phyloP scores from a whole-genome alignment of 163 green algal genomes.

The Chlorella variabilis region DNA sequence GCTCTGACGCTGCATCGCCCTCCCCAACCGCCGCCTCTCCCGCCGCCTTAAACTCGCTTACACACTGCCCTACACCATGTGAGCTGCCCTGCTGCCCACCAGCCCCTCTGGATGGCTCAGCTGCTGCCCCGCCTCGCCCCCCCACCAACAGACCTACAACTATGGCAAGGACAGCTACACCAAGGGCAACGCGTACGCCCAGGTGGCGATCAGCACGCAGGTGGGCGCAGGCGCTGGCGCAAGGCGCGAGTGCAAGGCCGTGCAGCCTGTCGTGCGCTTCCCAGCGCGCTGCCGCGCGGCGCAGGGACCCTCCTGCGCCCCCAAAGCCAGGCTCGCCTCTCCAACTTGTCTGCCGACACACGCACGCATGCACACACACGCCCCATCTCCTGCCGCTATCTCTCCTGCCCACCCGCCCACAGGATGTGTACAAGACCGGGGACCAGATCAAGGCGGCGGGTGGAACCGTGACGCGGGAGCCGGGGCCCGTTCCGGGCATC shows the following conservation, averaged over 20 bases:
- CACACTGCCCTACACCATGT: too few relatives aligned
- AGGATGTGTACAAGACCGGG: slow-evolving; percentile 93
- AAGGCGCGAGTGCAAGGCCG: not conserved
- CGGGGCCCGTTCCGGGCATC: slow-evolving; percentile 81
- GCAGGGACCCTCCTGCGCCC: too few relatives aligned
- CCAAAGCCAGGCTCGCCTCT: too few relatives aligned
- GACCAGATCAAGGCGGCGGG: slow-evolving; percentile 78
- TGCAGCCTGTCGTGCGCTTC: not conserved
- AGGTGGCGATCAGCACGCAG: slow-evolving; percentile 78
- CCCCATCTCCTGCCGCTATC: not conserved
- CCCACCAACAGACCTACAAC: slow-evolving; percentile 82
- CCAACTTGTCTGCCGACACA: too few relatives aligned
- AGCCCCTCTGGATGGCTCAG: too few relatives aligned
- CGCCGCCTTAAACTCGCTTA: too few relatives aligned
- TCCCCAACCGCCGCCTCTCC: too few relatives aligned
- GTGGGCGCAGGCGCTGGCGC: slow-evolving; percentile 21
- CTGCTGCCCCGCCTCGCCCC: not conserved
- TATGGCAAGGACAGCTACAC: slow-evolving; percentile 72
- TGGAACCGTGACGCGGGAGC: slow-evolving; percentile 78
- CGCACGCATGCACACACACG: too few relatives aligned
- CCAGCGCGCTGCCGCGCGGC: too few relatives aligned
- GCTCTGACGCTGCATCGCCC: not conserved
- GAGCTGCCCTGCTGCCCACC: too few relatives aligned
- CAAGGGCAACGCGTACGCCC: slow-evolving; percentile 84
- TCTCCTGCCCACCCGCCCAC: not conserved